Evolutionary conservation across 441 rosid genomes (phyloP), one percentile per base, ranked within the genome.

Genomic region (Populus hybrid): DNA sequence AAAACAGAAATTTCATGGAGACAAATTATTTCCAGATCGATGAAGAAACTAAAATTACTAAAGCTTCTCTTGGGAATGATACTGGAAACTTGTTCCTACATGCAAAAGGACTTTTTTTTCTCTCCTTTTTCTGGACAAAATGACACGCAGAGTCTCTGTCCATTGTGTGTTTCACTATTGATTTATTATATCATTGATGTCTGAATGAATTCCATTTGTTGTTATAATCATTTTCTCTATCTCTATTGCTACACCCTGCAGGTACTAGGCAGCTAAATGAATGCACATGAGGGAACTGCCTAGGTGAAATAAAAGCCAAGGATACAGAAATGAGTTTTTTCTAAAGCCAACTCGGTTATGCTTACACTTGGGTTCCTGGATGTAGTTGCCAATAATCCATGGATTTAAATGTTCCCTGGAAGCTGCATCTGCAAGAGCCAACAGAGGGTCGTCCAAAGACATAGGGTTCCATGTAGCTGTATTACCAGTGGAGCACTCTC

Each of bases 351-450:
- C 7, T n/a, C 24, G 50, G 73, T 24, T 80, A 9, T 65, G 70
- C 88, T 85, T 82, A 85, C 89, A 61, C 61, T 80, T 80, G 40
- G 80, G 46, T 35, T 67, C 71, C 50, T 72, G 63, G 11, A 70
- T 10, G 75, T 71, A 77, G 36, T 65, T 75, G 61, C 75, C 57
- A 36, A 46, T 50, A 30, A 69, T 54, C 76, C 72, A 61, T 59
- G 28, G 65, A 26, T 50, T 73, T 26, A 75, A 70, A 78, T 74
- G 74, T 4, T 28, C 74, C 8, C 73, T 66, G 21, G 87, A 75
- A 4, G 90, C 90, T 30, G 88, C 87, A 77, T 89, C 83, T 4
- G 91, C 92, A n/a, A 85, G 86, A 64, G 90, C 91, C 81, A 93
- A 65, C 30, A 91, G 93, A 34, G 88, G 85, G 12, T 72, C 67